Conservation (phyloP, 2,329 filamentous ascomycete species). For the Mycosphaerelloides madeirae region DNA sequence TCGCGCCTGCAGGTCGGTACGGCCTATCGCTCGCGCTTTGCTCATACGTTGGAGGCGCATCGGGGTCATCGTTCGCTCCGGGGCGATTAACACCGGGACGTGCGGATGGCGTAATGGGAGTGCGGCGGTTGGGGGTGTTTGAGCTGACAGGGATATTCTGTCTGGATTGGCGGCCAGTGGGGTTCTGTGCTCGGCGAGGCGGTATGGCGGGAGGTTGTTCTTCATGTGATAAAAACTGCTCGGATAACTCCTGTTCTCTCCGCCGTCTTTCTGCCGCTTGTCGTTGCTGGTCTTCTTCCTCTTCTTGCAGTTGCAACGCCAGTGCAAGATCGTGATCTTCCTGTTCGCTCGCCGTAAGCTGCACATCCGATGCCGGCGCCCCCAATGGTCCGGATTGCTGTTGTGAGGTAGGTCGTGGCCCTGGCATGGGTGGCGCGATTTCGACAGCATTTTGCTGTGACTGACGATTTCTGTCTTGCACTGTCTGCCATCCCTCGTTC, state of each 20-base stretch:
- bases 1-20: constrained; percentile 39
- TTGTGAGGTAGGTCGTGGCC: constrained; percentile 23
- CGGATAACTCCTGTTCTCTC: constrained; percentile 63
- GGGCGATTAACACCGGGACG: constrained; percentile 27
- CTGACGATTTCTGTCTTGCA: constrained; percentile 37
- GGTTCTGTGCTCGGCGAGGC: constrained; percentile 23
- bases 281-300: constrained; percentile 78
- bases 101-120: too few relatives aligned
- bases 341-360: constrained; percentile 58
- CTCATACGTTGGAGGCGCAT: constrained; percentile 62
- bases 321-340: constrained; percentile 80
- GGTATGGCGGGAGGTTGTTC: constrained; percentile 27
- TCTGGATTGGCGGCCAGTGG: constrained; percentile 11
- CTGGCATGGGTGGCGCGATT: constrained; percentile 21
- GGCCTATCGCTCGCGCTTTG: constrained; percentile 55
- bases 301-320: constrained; percentile 87
- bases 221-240: constrained; percentile 62
- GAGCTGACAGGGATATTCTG: constrained; percentile 13
- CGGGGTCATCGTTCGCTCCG: constrained; percentile 42
- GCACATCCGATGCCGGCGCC: constrained; percentile 18
- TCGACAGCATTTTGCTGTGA: constrained; percentile 15
- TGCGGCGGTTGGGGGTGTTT: too few relatives aligned
- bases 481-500: constrained; percentile 53
- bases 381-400: constrained; percentile 2
- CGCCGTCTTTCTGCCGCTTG: constrained; percentile 53